Percentiles rank a stretch among this genome's conserved stretches.
Evolutionary conservation across 192 early-diverging fungal genomes (phyloP).

Genomic region (Dissophora ornata): DNA sequence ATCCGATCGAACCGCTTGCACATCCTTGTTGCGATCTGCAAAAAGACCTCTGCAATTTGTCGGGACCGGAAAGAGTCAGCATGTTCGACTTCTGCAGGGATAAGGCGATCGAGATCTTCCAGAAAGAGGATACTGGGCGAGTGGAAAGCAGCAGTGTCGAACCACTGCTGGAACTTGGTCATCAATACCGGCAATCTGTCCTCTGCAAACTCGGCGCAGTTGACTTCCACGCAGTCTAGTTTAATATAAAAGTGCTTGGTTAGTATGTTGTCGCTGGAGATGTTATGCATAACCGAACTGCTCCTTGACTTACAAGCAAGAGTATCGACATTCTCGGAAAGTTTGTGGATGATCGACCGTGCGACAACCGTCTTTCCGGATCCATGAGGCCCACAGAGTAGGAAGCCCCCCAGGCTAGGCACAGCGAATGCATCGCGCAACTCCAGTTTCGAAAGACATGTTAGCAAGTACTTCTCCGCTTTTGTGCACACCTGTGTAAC

Average conservation of each 20-base stretch:
- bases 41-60: slow-evolving; percentile 73
- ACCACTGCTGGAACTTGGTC: slow-evolving; percentile 66
- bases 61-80: slow-evolving; percentile 72
- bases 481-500: slow-evolving; percentile 51
- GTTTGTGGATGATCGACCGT: slow-evolving; percentile 58
- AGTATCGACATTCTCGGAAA: slow-evolving; percentile 54
- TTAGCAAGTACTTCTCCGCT: slow-evolving; percentile 54
- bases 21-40: slow-evolving; percentile 62
- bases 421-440: slow-evolving; percentile 52
- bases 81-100: slow-evolving; percentile 80
- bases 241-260: background rate
- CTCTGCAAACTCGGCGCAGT: slow-evolving; percentile 67
- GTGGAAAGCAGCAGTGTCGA: slow-evolving; percentile 75
- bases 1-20: slow-evolving; percentile 61
- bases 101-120: slow-evolving; percentile 80
- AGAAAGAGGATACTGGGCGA: slow-evolving; percentile 78
- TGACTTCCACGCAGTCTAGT: slow-evolving; percentile 66
- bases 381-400: slow-evolving; percentile 78
- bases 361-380: slow-evolving; percentile 80
- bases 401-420: slow-evolving; percentile 63
- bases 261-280: background rate
- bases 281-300: background rate
- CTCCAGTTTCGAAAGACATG: slow-evolving; percentile 54
- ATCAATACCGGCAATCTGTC: slow-evolving; percentile 70
- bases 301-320: slow-evolving; percentile 55